Evolutionary conservation across 352 stramenopile genomes (phyloP), one percentile per base, ranked within the genome.

Genomic region (Globisporangium apiculatum): DNA sequence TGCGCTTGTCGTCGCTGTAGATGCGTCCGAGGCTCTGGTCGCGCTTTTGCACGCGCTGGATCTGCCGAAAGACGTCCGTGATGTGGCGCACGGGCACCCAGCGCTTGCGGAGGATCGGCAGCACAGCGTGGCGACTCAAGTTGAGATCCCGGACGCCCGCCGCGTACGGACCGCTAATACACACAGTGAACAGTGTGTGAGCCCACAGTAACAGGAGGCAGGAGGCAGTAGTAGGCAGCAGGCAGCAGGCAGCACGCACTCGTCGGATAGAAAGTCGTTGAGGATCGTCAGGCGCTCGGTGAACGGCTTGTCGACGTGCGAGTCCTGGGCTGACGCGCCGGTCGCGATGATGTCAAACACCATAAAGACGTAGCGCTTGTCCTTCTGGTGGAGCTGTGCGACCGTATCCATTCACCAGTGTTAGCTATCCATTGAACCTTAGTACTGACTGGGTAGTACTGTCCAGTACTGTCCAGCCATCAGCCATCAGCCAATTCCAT

Each of bases 311-410:
- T 87, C 76, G 5, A 94, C 84, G 51, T 91, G 82, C 9, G 82
- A 91, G 55, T 89, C 79, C 14, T 72, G 69, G n/a, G 69, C 65
- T 1, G 76, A 85, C 15, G 79, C 68, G 2, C 85, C 85, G 0
- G 80, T 89, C 24, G 83, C 83, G 40, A 97, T 90, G 57, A 96
- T 94, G 59, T 97, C 88, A 55, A 97, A 97, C 5, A 74, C 86
- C 71, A 97, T 94, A 52, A 95, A 97, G 49, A 95, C 81, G 61
- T 83, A 92, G 6, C 82, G 77, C 64, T 88, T 89, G 15, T 88
- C 76, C 37, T 85, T 88, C 43, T 90, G 79, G 35, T 92, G 78
- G 47, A 93, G 85, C 83, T 92, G 57, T 8, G 66, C 4, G 53
- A 48, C 12, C 24, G 24, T 31, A 31, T 31, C 24, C 24, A 31